These are phyloP conservation scores for Salix udensis DNA, from an alignment of 345 rosid species.

Conservation along the genomic window DNA sequence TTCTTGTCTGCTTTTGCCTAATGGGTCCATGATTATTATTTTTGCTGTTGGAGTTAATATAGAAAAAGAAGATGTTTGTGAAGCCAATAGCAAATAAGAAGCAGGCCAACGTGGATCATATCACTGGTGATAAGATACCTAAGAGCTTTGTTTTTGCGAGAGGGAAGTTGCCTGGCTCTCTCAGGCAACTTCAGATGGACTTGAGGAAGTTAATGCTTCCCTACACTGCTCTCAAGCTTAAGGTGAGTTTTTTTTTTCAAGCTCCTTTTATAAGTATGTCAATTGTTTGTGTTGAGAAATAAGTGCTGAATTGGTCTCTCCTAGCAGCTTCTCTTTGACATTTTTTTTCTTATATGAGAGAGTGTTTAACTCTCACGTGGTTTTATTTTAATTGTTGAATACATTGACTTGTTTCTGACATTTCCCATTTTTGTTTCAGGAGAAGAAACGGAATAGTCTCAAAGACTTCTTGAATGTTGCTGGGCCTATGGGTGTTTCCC, in stretches of 20 bases:
- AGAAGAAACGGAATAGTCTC: conserved; percentile 78
- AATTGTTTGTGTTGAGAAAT: background rate
- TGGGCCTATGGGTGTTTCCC: conserved; percentile 96
- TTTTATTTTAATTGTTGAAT: background rate
- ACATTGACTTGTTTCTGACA: background rate
- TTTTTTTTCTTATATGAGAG: background rate
- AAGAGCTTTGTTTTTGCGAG: conserved; percentile 88
- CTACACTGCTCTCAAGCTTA: conserved; percentile 81
- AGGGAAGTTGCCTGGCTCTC: conserved; percentile 75
- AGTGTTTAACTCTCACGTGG: background rate
- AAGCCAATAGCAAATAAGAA: conserved; percentile 61
- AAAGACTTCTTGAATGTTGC: conserved; percentile 86
- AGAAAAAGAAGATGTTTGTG: conserved; percentile 57
- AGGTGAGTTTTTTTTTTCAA: conserved; percentile 33
- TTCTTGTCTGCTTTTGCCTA: background rate
- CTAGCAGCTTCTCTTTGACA: background rate
- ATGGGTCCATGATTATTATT: background rate
- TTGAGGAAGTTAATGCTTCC: conserved; percentile 94
- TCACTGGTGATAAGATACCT: conserved; percentile 83
- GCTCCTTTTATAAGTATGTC: background rate
- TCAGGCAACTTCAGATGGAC: conserved; percentile 81
- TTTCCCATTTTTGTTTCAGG: conserved; percentile 43
- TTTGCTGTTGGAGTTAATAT: conserved; percentile 7
- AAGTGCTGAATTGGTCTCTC: background rate
- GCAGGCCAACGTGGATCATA: conserved; percentile 55